Conservation (phyloP, 2,329 filamentous ascomycete species). For the Neonectria sp. region DNA sequence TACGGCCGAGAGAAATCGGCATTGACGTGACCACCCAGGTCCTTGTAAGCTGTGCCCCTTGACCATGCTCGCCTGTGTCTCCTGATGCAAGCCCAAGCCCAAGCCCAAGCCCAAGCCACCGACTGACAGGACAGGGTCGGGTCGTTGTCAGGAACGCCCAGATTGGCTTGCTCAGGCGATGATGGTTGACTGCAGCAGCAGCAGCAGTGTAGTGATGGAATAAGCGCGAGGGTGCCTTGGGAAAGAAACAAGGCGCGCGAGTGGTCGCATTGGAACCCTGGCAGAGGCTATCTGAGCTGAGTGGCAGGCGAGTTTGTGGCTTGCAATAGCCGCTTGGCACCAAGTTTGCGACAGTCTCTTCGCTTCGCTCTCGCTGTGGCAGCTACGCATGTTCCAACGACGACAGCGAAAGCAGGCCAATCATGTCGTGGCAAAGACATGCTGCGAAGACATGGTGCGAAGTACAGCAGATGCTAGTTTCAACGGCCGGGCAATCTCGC, state of each 20-base stretch:
- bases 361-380: background rate
- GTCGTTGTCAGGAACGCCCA: background rate
- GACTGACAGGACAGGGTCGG: background rate
- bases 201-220: background rate
- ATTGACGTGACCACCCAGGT: background rate
- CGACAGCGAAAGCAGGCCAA: background rate
- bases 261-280: background rate
- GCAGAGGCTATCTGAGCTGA: background rate
- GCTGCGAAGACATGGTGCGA: background rate
- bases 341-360: background rate
- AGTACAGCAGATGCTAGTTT: background rate
- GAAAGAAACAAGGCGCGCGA: constrained; percentile 4
- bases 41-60: background rate
- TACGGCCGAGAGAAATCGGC: background rate
- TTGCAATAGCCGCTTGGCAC: constrained; percentile 6
- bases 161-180: background rate
- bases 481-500: background rate
- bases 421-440: background rate
- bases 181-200: background rate
- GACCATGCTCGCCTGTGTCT: background rate
- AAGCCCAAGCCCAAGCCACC: too few relatives aligned
- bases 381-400: background rate
- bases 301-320: background rate
- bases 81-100: background rate
- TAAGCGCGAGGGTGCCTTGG: constrained; percentile 5